Evolutionary conservation across 306 rosid species (phyloP).

Genomic region (Dalbergia cochinchinensis): DNA sequence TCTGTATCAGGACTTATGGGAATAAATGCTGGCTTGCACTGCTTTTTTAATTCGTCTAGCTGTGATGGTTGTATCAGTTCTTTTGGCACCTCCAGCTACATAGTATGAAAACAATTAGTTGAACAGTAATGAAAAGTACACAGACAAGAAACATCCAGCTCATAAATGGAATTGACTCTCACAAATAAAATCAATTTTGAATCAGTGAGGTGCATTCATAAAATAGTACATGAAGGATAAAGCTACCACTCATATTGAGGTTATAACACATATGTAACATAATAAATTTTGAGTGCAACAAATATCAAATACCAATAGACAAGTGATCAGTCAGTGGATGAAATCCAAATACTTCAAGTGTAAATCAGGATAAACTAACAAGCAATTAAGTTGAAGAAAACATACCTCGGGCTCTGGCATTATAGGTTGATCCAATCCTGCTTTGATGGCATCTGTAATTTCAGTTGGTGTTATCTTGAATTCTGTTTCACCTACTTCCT

Average conservation of each 20-base stretch:
- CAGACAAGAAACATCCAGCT: constrained; percentile 19
- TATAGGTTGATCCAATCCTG: constrained; percentile 83
- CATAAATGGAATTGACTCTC: constrained; percentile 38
- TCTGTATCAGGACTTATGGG: constrained; percentile 68
- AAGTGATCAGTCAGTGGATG: constrained; percentile 7
- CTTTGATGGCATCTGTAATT: constrained; percentile 85
- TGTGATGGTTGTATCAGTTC: constrained; percentile 77
- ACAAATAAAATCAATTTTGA: constrained; percentile 29
- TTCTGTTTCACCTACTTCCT: constrained; percentile 91
- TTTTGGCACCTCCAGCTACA: constrained; percentile 96
- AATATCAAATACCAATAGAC: constrained; percentile 8
- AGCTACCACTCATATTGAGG: constrained; percentile 10
- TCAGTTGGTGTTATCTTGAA: constrained; percentile 84
- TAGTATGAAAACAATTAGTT: constrained; percentile 41
- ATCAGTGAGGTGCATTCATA: constrained; percentile 28
- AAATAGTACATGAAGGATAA: constrained; percentile 36
- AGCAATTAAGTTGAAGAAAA: constrained; percentile 37
- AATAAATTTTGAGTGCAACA: constrained; percentile 20
- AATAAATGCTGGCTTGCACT: constrained; percentile 72
- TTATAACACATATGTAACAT: constrained; percentile 26
- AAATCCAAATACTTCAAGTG: constrained; percentile 11
- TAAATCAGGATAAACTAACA: constrained; percentile 26
- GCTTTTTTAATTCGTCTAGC: constrained; percentile 74
- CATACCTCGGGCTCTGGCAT: constrained; percentile 97
- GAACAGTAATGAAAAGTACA: constrained; percentile 26